Conservation (phyloP, 306 rosid genomes). For the cucumber (Cucumis sativus) region Cucumber_9930_V3 NC_026657.2:29784001-29784500, state of each 20-base stretch:
- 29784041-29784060: not conserved
- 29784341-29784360: slow-evolving; percentile 18
- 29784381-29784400: not conserved
- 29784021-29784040: not conserved
- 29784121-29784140: not conserved
- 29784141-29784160: not conserved
- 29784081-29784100: not conserved
- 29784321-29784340: slow-evolving; percentile 11
- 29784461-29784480: not conserved
- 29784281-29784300: slow-evolving; percentile 76
- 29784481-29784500: slow-evolving; percentile 3
- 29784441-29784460: slow-evolving; percentile 5
- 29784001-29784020: not conserved
- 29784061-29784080: not conserved
- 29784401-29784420: not conserved
- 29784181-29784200: not conserved
- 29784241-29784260: slow-evolving; percentile 17
- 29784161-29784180: not conserved
- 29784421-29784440: not conserved
- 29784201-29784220: not conserved
- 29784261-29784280: slow-evolving; percentile 84
- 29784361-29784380: not conserved
- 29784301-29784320: slow-evolving; percentile 45
- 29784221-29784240: slow-evolving; percentile 24
- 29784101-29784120: not conserved